A percentile compares a stretch with the other conserved stretches of the same genome.
Conservation (phyloP, 768 basidiomycete genomes). For the Collybia sp. region DNA sequence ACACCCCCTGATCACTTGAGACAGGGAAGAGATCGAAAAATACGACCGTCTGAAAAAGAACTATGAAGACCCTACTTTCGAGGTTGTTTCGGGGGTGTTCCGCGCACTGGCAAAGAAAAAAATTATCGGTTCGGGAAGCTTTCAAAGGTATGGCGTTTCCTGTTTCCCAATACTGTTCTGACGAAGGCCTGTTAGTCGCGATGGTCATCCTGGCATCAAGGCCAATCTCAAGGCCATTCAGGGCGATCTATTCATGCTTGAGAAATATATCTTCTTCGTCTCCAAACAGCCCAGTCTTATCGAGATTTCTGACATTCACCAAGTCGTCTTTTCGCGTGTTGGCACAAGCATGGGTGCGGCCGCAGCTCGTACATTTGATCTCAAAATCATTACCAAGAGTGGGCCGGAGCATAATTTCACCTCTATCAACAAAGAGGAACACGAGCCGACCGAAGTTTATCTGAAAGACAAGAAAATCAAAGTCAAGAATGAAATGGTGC, state of each 20-base stretch:
- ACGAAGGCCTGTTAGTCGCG: conserved; percentile 48
- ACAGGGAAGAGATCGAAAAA: conserved; percentile 70
- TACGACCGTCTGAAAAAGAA: conserved; percentile 86
- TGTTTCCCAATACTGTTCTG: not conserved
- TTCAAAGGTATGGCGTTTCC: conserved; percentile 60
- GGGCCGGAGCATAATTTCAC: conserved; percentile 89
- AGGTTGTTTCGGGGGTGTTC: conserved; percentile 93
- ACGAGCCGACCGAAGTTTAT: conserved; percentile 80
- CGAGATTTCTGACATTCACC: conserved; percentile 85
- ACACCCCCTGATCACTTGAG: conserved; percentile 1
- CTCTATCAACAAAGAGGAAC: conserved; percentile 94
- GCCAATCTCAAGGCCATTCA: conserved; percentile 96
- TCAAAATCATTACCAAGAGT: conserved; percentile 81
- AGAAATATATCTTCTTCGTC: conserved; percentile 97
- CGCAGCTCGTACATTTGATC: conserved; percentile 89
- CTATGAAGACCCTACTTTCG: conserved; percentile 93
- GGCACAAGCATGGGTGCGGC: conserved; percentile 79
- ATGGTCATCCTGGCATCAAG: conserved; percentile 93
- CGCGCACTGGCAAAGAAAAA: conserved; percentile 88
- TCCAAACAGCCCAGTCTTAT: conserved; percentile 92
- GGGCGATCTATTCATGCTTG: conserved; percentile 96
- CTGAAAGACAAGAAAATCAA: conserved; percentile 88
- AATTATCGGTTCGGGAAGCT: conserved; percentile 81
- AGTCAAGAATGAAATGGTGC: conserved; percentile 93
- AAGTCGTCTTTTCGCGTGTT: conserved; percentile 90